Conservation (phyloP, 2,329 filamentous ascomycete species). For the Fusarium tanahbumbuense region DNA sequence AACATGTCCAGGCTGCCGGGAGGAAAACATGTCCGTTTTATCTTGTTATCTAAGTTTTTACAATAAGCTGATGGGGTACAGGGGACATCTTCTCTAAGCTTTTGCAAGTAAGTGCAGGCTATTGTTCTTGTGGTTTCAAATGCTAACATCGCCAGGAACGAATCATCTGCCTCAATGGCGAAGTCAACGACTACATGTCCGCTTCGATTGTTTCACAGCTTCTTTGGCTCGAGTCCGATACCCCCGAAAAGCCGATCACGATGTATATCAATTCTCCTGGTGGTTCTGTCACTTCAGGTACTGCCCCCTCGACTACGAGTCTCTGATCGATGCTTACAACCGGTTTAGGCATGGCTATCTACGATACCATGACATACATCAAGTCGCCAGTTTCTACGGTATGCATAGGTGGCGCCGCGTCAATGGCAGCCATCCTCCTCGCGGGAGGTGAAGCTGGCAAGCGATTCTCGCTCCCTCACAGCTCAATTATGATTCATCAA, state of each 20-base stretch:
- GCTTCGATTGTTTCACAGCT: conserved; percentile 96
- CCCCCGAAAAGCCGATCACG: conserved; percentile 92
- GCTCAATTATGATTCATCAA: conserved; percentile 97
- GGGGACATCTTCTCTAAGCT: conserved; percentile 87
- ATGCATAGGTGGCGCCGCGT: conserved; percentile 92
- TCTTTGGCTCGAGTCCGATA: conserved; percentile 97
- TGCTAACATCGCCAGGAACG: conserved; percentile 71
- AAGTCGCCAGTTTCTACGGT: conserved; percentile 92
- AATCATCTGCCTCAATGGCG: conserved; percentile 92
- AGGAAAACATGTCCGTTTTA: conserved; percentile 77
- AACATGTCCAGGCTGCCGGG: conserved; percentile 71
- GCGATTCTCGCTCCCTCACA: conserved; percentile 90
- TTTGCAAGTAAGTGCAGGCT: conserved; percentile 67
- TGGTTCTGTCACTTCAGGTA: conserved; percentile 82
- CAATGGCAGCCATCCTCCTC: conserved; percentile 91
- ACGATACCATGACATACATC: conserved; percentile 99
- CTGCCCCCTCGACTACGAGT: neutral
- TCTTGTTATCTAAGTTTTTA: neutral
- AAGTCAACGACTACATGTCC: conserved; percentile 89
- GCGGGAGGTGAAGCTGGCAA: conserved; percentile 87
- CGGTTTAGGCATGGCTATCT: conserved; percentile 79
- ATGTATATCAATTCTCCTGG: conserved; percentile 99
- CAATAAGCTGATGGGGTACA: conserved; percentile 50
- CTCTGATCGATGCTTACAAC: conserved; percentile 8
- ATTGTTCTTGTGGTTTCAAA: neutral